Conservation (phyloP, 2,329 filamentous ascomycete genomes). For the Talaromyces sp. region DNA sequence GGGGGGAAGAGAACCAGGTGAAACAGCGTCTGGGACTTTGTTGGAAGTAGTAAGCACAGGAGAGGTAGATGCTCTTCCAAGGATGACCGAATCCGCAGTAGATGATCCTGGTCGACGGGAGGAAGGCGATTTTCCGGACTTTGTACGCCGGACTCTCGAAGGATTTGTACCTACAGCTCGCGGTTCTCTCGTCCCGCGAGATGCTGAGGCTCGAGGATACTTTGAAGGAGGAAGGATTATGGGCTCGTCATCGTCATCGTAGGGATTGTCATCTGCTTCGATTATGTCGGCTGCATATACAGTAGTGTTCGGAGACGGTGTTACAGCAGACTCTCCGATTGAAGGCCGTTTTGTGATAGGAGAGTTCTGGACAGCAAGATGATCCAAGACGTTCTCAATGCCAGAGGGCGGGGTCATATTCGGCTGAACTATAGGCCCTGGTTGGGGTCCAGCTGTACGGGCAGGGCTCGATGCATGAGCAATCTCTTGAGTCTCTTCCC, state of each 20-base stretch:
- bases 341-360: constrained; percentile 11
- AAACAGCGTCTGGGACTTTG: neutral
- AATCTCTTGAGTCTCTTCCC: constrained; percentile 40
- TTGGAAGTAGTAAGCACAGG: constrained; percentile 7
- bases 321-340: neutral
- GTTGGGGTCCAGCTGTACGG: neutral
- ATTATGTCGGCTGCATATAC: neutral
- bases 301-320: neutral
- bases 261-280: constrained; percentile 16
- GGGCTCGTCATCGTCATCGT: constrained; percentile 7
- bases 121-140: constrained; percentile 11
- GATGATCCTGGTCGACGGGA: constrained; percentile 11
- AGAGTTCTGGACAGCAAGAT: constrained; percentile 28
- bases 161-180: neutral
- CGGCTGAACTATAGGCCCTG: neutral
- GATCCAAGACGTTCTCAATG: constrained; percentile 36
- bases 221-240: constrained; percentile 14
- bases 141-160: constrained; percentile 10
- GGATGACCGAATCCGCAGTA: neutral
- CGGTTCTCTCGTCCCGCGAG: constrained; percentile 5
- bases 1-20: neutral
- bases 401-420: constrained; percentile 26
- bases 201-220: constrained; percentile 12
- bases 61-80: constrained; percentile 7
- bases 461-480: constrained; percentile 22